phyloP scores from a whole-genome alignment of 2,329 filamentous ascomycete genomes.

The Coniochaeta sp. region DNA sequence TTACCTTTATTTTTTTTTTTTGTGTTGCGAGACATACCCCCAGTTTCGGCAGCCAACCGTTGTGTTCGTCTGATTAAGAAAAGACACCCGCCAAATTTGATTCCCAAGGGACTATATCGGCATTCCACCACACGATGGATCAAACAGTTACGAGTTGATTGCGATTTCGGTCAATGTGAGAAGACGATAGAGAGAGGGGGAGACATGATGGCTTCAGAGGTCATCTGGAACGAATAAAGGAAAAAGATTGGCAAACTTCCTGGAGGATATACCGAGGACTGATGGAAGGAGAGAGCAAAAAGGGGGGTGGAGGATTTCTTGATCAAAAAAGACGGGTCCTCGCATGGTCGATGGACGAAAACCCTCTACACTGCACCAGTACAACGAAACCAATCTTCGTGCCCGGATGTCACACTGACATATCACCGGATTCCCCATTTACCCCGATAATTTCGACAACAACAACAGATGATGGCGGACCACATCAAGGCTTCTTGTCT shows the following conservation, averaged over 20 bases:
- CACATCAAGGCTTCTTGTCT: neutral
- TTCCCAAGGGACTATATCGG: neutral
- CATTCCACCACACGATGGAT: neutral
- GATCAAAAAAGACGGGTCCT: constrained; percentile 3
- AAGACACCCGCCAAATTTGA: constrained; percentile 5
- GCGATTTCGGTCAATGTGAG: neutral
- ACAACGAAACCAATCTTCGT: neutral
- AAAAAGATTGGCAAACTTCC: constrained; percentile 12
- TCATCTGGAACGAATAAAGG: neutral
- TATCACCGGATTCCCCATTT: neutral
- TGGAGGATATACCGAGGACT: neutral
- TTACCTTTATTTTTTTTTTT: constrained; percentile 13
- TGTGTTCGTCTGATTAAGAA: constrained; percentile 3
- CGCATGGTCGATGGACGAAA: constrained; percentile 5
- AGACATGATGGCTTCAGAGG: constrained; percentile 1
- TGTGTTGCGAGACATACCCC: constrained; percentile 11
- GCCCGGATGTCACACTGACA: neutral
- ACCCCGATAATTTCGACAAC: neutral
- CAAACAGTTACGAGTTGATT: neutral
- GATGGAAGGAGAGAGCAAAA: constrained; percentile 3
- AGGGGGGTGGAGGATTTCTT: constrained; percentile 2
- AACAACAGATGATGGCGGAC: neutral
- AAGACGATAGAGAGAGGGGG: neutral
- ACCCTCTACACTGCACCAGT: constrained; percentile 5
- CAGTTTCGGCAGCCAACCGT: neutral